phyloP scores from a whole-genome alignment of 2,329 filamentous ascomycete species.

The Fusarium sp. region DNA sequence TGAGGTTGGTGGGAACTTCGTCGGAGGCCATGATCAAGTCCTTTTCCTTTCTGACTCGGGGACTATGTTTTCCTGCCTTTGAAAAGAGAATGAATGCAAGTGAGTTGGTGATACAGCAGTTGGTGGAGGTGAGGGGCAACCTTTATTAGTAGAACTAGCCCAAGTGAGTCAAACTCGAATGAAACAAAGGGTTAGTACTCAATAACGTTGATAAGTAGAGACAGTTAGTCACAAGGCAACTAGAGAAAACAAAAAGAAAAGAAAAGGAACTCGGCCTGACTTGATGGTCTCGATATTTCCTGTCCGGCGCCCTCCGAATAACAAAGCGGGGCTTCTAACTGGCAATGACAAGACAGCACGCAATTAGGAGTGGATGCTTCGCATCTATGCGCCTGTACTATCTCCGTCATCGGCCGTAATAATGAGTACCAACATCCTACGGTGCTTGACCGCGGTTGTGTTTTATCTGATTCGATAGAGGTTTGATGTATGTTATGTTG shows the following conservation, averaged over 20 bases:
- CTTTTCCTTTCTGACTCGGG: background rate
- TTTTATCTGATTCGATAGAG: background rate
- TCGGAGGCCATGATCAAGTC: slow-evolving; percentile 42
- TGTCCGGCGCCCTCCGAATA: slow-evolving; percentile 20
- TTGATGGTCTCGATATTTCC: slow-evolving; percentile 9
- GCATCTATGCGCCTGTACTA: background rate
- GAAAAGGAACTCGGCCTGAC: background rate
- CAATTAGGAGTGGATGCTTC: slow-evolving; percentile 30
- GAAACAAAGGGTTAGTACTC: background rate
- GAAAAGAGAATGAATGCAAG: background rate
- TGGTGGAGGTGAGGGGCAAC: slow-evolving; percentile 34
- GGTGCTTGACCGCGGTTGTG: background rate
- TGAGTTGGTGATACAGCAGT: slow-evolving; percentile 10
- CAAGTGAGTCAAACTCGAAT: background rate
- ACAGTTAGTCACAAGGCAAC: background rate
- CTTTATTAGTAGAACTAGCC: background rate
- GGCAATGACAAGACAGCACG: slow-evolving; percentile 34
- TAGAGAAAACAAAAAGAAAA: background rate
- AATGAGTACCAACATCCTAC: background rate
- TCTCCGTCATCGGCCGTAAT: slow-evolving; percentile 42
- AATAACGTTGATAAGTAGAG: slow-evolving; percentile 6
- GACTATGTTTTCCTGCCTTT: background rate
- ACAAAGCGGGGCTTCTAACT: slow-evolving; percentile 25
- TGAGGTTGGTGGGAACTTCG: slow-evolving; percentile 31
- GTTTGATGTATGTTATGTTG: too few species aligned